Evolutionary conservation across 257 asterid genomes (phyloP).

Genomic region (Solanum sejunctum): DNA sequence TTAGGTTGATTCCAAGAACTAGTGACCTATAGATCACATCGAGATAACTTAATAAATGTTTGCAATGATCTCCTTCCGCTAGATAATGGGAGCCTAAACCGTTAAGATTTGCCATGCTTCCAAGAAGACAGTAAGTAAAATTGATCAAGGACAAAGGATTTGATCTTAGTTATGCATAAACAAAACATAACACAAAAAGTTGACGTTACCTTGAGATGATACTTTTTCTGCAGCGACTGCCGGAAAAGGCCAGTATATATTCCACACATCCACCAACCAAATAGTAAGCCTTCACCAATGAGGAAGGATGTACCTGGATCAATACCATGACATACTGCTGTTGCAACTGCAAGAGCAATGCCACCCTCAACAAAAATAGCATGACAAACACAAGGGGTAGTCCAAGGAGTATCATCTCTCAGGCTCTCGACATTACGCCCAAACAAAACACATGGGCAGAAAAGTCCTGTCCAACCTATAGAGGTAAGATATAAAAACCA

Average conservation of each 20-base stretch:
- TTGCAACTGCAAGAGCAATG: constrained; percentile 57
- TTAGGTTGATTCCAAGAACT: not conserved
- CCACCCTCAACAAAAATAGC: constrained; percentile 92
- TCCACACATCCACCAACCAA: constrained; percentile 99
- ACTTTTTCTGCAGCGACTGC: constrained; percentile 85
- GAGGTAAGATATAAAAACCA: not conserved
- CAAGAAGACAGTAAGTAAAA: not conserved
- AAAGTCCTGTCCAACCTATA: constrained; percentile 7
- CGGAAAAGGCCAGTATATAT: constrained; percentile 82
- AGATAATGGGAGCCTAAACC: not conserved
- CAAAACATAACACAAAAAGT: not conserved
- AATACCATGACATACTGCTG: constrained; percentile 71
- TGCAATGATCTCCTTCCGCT: not conserved
- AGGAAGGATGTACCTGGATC: constrained; percentile 87
- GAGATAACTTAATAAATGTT: not conserved
- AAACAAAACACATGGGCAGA: constrained; percentile 6
- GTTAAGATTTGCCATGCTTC: not conserved
- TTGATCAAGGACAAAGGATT: not conserved
- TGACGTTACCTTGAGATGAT: constrained; percentile 81
- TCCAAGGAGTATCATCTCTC: constrained; percentile 89
- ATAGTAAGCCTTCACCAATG: constrained; percentile 73
- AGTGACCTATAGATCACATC: too few relatives aligned
- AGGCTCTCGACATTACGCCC: constrained; percentile 21
- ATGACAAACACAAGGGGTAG: constrained; percentile 88
- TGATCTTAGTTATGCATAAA: not conserved